Conservation (phyloP, 768 basidiomycete genomes). For the Lactarius evosmus region DNA sequence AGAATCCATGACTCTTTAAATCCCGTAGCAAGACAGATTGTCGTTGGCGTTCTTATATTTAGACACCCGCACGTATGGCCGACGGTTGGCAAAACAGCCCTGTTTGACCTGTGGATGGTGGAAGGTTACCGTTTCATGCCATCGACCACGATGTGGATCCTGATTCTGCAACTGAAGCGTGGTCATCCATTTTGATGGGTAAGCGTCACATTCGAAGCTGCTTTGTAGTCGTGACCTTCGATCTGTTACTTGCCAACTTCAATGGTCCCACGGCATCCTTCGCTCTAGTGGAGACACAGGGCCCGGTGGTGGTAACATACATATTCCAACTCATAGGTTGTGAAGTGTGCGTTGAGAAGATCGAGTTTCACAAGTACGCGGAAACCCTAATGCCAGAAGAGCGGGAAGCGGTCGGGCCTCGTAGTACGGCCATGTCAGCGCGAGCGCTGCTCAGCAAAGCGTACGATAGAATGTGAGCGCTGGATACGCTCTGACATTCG, state of each 20-base stretch:
- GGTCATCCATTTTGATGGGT: slow-evolving; percentile 74
- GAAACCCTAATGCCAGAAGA: slow-evolving; percentile 40
- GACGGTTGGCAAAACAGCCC: neutral
- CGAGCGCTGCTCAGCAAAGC: slow-evolving; percentile 37
- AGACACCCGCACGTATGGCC: slow-evolving; percentile 90
- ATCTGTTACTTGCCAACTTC: neutral
- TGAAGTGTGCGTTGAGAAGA: slow-evolving; percentile 88
- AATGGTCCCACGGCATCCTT: slow-evolving; percentile 92
- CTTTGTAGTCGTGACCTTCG: neutral
- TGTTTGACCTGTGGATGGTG: neutral
- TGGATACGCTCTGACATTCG: neutral
- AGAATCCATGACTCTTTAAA: slow-evolving; percentile 83
- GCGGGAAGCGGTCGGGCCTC: slow-evolving; percentile 34
- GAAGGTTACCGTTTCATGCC: slow-evolving; percentile 91
- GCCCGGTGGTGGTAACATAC: slow-evolving; percentile 93
- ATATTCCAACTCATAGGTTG: slow-evolving; percentile 94
- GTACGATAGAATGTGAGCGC: slow-evolving; percentile 33
- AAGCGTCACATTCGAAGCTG: slow-evolving; percentile 28
- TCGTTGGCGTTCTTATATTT: slow-evolving; percentile 90
- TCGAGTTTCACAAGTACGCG: slow-evolving; percentile 72
- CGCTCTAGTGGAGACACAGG: slow-evolving; percentile 97
- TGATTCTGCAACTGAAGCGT: slow-evolving; percentile 91
- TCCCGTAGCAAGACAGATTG: slow-evolving; percentile 90
- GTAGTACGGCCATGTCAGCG: slow-evolving; percentile 44
- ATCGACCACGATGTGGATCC: slow-evolving; percentile 93